Evolutionary conservation across 164 flowering plant genomes (phyloP), one percentile per base, ranked within the genome.

Genomic region (Macadamia integrifolia): DNA sequence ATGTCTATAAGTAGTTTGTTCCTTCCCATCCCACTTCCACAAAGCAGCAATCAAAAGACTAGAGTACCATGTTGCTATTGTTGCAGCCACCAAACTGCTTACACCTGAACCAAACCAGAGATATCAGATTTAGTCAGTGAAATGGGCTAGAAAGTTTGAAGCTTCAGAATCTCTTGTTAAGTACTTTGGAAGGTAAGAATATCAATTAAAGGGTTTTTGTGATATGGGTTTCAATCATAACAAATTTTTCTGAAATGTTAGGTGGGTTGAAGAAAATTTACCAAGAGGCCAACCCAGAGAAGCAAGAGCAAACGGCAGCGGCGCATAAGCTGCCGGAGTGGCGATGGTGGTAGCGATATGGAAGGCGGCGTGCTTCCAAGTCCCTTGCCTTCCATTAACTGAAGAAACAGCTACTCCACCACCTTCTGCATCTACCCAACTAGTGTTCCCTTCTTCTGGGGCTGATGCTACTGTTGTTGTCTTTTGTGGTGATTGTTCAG

Each of bases 241-340:
- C 23, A 23, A 23, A 23, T 23, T 23, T 23, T 23, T 23, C 23
- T 23, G 23, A 29, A 23, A 23, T 58, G 9, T 58, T 1, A 28
- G 29, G 12, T 8, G 1, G 31, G 12, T 8, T 3, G 31, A n/a
- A 42, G 13, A 65, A 29, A 42, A 35, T 48, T 2, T 77, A 84
- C 89, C 87, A 31, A 84, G 79, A 31, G 87, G 80, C 89, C 87
- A 86, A 14, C 90, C 90, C 46, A 86, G 85, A 61, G 86, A 86
- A 46, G 90, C 82, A 9, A 84, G 81, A 64, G 88, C 88, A 17
- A 83, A 81, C 29, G 86, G 86, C 70, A 84, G 62, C 6, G 90
- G 87, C 31, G 87, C 88, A 62, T 83, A 86, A 66, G 90, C 88
- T 17, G 90, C 88, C 1, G 90, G 88, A 12, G 88, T 86, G 49